Base-by-base conservation (phyloP, 495 filamentous ascomycete genomes). In the Diplogelasinospora grovesii region DNA sequence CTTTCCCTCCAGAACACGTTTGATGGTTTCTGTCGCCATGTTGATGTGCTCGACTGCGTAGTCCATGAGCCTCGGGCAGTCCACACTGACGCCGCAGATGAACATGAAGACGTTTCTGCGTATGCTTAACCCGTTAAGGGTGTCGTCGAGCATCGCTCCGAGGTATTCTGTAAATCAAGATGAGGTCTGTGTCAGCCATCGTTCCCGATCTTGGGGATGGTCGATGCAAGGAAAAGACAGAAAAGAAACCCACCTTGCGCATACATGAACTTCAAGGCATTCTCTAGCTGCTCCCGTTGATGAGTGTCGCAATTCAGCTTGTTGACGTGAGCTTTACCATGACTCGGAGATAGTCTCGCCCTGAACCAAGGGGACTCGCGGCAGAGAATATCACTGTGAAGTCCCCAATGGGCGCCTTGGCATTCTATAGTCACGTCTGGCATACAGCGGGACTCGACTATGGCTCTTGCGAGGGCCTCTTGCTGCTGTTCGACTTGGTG, bases 231-330 rank as follows among this genome's bases (percentile, higher is more conserved):
- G 15, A 8, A 13, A 38, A 2, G 4, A 13, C 9, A 23, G 2
- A 32, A 19, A 16, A n/a, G 7, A 16, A 16, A 13, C 43, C 36
- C 41, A 48, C 42, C 22, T 20, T 53, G 34, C 22, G 31, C 24
- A 30, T 60, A 60, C 45, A 60, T 56, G 22, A 48, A 60, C 1
- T 41, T 18, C 2, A 60, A 28, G 3, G 36, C 52, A 10, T 30
- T 21, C 4, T n/a, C 36, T 15, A 58, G 28, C 14, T 39, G 40
- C 11, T n/a, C 14, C 3, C 15, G 9, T 22, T 31, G 8, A 23
- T 51, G 45, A 9, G 9, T 6, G 21, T 14, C 8, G 23, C 35
- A 33, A 9, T 45, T 22, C 24, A 51, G 37, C 6, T 5, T n/a
- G n/a, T n/a, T n/a, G n/a, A n/a, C n/a, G n/a, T n/a, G n/a, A n/a